These are phyloP conservation scores for Sanchytrium tribonematis DNA, from an alignment of 371 early-diverging fungal genomes.

Conservation along the genomic window DNA sequence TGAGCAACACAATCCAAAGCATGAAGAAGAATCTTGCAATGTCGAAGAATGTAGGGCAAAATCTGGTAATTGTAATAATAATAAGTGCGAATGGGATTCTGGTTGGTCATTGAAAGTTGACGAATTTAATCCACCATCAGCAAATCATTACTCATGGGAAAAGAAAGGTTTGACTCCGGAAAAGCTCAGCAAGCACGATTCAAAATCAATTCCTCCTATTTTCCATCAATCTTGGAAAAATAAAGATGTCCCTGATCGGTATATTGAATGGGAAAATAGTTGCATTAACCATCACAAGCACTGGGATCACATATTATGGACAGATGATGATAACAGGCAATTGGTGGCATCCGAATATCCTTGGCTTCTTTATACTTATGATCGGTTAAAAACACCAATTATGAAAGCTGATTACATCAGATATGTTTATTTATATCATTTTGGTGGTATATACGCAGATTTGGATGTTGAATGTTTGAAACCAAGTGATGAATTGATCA, in stretches of 20 bases:
- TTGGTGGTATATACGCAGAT: constrained; percentile 4
- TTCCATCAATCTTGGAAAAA: not conserved
- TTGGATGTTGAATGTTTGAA: constrained; percentile 3
- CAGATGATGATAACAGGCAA: constrained; percentile 3
- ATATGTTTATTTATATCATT: constrained; percentile 2
- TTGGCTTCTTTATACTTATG: constrained; percentile 1
- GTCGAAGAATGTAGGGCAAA: not conserved
- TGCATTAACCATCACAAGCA: not conserved
- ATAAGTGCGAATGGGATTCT: not conserved
- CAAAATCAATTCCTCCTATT: not conserved
- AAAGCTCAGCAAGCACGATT: not conserved
- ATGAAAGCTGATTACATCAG: constrained; percentile 2
- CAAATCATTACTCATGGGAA: not conserved
- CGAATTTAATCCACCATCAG: not conserved
- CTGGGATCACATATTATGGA: constrained; percentile 1
- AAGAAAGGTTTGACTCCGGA: not conserved
- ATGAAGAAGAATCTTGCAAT: not conserved
- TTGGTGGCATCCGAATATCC: constrained; percentile 2
- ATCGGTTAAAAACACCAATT: constrained; percentile 1
- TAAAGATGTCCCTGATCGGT: not conserved
- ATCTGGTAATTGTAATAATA: not conserved
- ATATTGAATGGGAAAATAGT: not conserved
- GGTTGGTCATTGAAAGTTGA: not conserved
- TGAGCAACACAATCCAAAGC: too few species aligned
- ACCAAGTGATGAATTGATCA: not conserved